Evolutionary conservation across 1,284 basidiomycete genomes (phyloP).

Genomic region (Waitea zeae): DNA sequence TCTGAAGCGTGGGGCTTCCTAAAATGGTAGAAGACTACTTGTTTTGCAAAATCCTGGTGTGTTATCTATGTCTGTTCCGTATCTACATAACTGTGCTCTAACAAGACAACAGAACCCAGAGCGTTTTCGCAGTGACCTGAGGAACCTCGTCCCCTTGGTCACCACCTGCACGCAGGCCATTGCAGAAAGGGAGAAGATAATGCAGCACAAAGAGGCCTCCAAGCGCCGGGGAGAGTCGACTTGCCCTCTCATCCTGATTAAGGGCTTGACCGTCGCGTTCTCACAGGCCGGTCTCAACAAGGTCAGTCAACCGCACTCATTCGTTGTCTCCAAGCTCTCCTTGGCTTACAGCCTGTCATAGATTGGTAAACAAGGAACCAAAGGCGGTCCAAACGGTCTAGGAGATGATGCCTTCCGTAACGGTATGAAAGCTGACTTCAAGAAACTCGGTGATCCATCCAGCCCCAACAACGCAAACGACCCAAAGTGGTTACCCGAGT

Average conservation of each 20-base stretch:
- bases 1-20: slow-evolving; percentile 13
- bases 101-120: slow-evolving; percentile 13
- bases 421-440: no score
- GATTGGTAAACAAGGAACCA: slow-evolving; percentile 16
- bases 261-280: slow-evolving; percentile 17
- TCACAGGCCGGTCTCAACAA: slow-evolving; percentile 14
- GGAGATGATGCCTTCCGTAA: no score
- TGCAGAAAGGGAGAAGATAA: slow-evolving; percentile 9
- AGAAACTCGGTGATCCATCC: no score
- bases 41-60: slow-evolving; percentile 17
- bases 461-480: slow-evolving; percentile 16
- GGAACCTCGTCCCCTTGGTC: slow-evolving; percentile 15
- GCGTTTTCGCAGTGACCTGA: slow-evolving; percentile 8
- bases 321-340: neutral
- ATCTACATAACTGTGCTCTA: no score
- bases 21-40: slow-evolving; percentile 16
- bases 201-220: neutral
- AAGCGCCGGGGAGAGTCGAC: neutral
- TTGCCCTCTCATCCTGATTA: slow-evolving; percentile 3
- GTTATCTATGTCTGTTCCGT: no score
- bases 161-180: slow-evolving; percentile 13
- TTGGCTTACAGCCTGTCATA: slow-evolving; percentile 17
- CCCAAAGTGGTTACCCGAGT: slow-evolving; percentile 16
- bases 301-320: neutral
- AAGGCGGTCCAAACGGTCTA: slow-evolving; percentile 9